phyloP scores from a whole-genome alignment of 805 yeast species.

The Starmerella asiatica region DNA sequence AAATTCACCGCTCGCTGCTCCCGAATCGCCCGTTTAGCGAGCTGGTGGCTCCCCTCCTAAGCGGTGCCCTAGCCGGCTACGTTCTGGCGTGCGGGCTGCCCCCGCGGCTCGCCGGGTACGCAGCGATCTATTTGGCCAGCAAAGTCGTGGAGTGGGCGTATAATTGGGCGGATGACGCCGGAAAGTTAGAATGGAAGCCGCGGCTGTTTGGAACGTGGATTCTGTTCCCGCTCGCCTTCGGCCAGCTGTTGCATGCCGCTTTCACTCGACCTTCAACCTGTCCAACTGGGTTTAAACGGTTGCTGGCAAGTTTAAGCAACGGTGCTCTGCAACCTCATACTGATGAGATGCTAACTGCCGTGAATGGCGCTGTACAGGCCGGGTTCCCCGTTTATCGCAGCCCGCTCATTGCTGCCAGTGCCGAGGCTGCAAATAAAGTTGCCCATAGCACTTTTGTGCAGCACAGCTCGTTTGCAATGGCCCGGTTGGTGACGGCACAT shows the following conservation, averaged over 20 bases:
- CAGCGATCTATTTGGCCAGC: constrained; percentile 26
- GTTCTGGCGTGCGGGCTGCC: constrained; percentile 21
- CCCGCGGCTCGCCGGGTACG: constrained; percentile 15
- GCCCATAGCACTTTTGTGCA: constrained; percentile 3
- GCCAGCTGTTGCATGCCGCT: constrained; percentile 29
- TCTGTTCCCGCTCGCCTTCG: constrained; percentile 30
- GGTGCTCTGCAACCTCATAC: constrained; percentile 27
- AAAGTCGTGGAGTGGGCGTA: constrained; percentile 27
- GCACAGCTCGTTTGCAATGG: constrained; percentile 11
- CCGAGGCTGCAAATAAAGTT: constrained; percentile 11
- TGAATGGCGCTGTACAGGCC: constrained; percentile 24
- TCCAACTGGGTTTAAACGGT: constrained; percentile 24
- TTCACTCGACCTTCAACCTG: constrained; percentile 27
- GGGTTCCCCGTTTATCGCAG: constrained; percentile 26
- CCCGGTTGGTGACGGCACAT: constrained; percentile 25
- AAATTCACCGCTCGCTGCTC: background rate
- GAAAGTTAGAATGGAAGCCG: constrained; percentile 24
- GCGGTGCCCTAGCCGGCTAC: constrained; percentile 14
- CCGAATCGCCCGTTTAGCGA: background rate
- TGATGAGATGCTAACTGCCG: constrained; percentile 23
- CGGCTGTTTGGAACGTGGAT: constrained; percentile 30
- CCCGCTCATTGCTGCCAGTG: constrained; percentile 19
- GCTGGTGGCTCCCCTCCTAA: background rate
- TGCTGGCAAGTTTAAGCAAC: constrained; percentile 23
- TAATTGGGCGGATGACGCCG: constrained; percentile 27